These are phyloP conservation scores for Onygenales sp. DNA, from an alignment of 2,329 filamentous ascomycete species.

Conservation along the genomic window DNA sequence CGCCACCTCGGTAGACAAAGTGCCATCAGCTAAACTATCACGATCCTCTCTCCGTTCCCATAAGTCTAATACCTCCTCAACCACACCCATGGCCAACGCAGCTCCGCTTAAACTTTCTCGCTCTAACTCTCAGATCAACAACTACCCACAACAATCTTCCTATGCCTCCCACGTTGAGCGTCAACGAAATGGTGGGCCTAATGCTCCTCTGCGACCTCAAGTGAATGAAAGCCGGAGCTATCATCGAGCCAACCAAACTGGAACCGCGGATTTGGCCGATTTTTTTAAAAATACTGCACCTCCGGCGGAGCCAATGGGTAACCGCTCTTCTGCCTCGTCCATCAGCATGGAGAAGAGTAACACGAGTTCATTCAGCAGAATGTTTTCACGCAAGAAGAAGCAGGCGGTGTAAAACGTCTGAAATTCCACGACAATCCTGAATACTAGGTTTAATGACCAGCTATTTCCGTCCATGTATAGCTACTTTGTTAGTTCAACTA, in stretches of 20 bases:
- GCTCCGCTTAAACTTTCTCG: constrained; percentile 5
- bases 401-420: constrained; percentile 10
- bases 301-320: constrained; percentile 38
- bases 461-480: background rate
- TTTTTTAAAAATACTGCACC: constrained; percentile 64
- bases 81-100: constrained; percentile 2
- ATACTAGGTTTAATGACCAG: background rate
- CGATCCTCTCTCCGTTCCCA: constrained; percentile 22
- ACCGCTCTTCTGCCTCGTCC: constrained; percentile 7
- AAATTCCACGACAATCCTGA: background rate
- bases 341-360: constrained; percentile 9
- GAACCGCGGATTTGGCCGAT: constrained; percentile 60
- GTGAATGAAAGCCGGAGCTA: constrained; percentile 14
- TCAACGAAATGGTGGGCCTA: constrained; percentile 22
- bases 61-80: constrained; percentile 8
- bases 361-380: constrained; percentile 13
- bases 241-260: constrained; percentile 20
- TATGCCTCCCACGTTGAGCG: constrained; percentile 30
- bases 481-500: constrained; percentile 2
- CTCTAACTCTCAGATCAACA: constrained; percentile 22
- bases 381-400: constrained; percentile 21
- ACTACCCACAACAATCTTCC: constrained; percentile 21
- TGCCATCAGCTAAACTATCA: constrained; percentile 22
- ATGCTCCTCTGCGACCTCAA: constrained; percentile 12
- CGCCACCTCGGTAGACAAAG: constrained; percentile 20